Percentiles rank a stretch among this genome's conserved stretches.
These are phyloP conservation scores for Phoma sp. DNA, from an alignment of 2,329 filamentous ascomycete species.

Conservation along the genomic window DNA sequence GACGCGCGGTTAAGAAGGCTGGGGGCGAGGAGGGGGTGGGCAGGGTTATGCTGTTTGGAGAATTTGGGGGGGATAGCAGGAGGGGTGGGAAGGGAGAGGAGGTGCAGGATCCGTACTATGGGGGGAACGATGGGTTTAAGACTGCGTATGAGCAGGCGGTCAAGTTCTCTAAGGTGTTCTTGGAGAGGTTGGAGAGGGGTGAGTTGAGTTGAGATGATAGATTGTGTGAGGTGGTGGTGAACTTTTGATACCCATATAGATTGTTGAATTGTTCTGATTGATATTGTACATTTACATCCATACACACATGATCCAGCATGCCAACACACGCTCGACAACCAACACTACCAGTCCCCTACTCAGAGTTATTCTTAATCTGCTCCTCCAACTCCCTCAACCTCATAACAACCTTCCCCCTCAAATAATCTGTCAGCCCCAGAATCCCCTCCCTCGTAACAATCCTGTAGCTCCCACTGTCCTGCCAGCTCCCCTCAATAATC, in stretches of 20 bases:
- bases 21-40: constrained; percentile 50
- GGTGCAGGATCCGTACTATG: constrained; percentile 90
- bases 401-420: constrained; percentile 32
- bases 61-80: constrained; percentile 67
- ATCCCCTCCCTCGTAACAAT: constrained; percentile 66
- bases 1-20: constrained; percentile 55
- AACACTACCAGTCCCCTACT: background rate
- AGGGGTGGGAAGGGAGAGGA: constrained; percentile 65
- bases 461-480: constrained; percentile 67
- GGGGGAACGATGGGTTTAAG: constrained; percentile 80
- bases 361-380: constrained; percentile 25
- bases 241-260: constrained; percentile 32
- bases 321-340: no score
- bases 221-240: constrained; percentile 13
- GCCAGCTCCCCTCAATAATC: constrained; percentile 67
- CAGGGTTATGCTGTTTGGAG: constrained; percentile 81
- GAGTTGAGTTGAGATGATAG: constrained; percentile 22
- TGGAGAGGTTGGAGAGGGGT: constrained; percentile 63
- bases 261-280: background rate
- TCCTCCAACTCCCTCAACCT: constrained; percentile 27
- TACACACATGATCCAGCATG: constrained; percentile 3
- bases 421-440: constrained; percentile 31
- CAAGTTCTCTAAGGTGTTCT: constrained; percentile 77
- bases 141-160: constrained; percentile 84
- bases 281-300: background rate